Percentiles rank a stretch among this genome's conserved stretches.
Evolutionary conservation across 106 monocot species (phyloP).

Genomic region (Amphibolis antarctica): DNA sequence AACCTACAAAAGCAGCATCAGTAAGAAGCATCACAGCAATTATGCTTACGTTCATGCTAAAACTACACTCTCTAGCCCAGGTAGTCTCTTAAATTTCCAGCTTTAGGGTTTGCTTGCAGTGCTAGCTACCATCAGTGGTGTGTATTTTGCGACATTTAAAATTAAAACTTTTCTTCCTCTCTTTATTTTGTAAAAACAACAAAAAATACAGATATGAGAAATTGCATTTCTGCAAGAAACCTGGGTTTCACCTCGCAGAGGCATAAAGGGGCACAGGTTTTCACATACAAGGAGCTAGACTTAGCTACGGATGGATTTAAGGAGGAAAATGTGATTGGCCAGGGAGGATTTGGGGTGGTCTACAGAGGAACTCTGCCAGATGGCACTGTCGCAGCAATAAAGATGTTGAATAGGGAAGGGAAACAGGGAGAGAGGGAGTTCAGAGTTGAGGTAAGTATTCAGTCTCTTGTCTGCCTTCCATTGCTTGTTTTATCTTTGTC

Average conservation of each 20-base stretch:
- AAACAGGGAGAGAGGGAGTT: conserved; percentile 78
- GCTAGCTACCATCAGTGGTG: no score
- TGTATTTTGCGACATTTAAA: no score
- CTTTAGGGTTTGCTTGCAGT: neutral
- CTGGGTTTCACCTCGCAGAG: conserved; percentile 20
- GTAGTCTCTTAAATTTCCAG: neutral
- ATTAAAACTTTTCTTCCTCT: no score
- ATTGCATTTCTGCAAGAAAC: conserved; percentile 35
- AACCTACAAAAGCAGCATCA: conserved; percentile 1
- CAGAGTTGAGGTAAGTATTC: conserved; percentile 55
- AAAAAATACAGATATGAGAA: conserved; percentile 19
- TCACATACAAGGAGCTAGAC: conserved; percentile 85
- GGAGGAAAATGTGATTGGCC: conserved; percentile 50
- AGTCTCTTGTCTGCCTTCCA: neutral
- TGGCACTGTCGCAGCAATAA: conserved; percentile 61
- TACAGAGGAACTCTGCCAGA: conserved; percentile 45
- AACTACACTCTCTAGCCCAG: conserved; percentile 4
- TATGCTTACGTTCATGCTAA: conserved; percentile 3
- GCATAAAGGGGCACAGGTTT: conserved; percentile 53
- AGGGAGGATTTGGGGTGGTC: conserved; percentile 56
- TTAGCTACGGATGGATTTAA: conserved; percentile 61
- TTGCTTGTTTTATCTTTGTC: neutral
- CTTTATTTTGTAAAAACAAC: no score
- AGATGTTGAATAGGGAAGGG: conserved; percentile 51
- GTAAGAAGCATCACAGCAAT: neutral